Evolutionary conservation across 257 asterid genomes (phyloP).

Genomic region (Euphrasia confusa): DNA sequence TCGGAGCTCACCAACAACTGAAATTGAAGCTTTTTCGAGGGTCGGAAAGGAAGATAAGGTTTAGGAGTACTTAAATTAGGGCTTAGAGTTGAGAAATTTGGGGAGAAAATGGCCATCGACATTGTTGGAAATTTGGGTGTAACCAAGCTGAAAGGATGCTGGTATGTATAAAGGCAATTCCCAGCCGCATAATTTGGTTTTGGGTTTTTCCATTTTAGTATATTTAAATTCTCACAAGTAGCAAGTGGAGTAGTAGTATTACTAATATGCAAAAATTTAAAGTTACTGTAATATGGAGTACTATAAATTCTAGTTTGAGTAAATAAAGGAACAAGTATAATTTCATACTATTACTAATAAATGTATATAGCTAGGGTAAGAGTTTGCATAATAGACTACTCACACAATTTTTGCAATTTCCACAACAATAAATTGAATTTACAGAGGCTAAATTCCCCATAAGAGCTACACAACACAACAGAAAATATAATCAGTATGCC

Average conservation of each 20-base stretch:
- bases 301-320: no score
- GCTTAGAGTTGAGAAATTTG: slow-evolving; percentile 44
- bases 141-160: slow-evolving; percentile 1
- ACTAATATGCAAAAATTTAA: no score
- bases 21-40: slow-evolving; percentile 27
- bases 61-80: slow-evolving; percentile 24
- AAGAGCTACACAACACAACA: background rate
- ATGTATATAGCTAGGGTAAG: no score
- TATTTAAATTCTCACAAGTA: no score
- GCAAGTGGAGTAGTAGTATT: no score
- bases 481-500: background rate
- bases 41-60: slow-evolving; percentile 28
- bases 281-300: no score
- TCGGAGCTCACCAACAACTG: slow-evolving; percentile 39
- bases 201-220: background rate
- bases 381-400: no score
- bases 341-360: no score
- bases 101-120: slow-evolving; percentile 62
- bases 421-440: no score
- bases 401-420: no score
- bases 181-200: slow-evolving; percentile 35
- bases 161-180: slow-evolving; percentile 21
- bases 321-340: no score
- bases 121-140: slow-evolving; percentile 19
- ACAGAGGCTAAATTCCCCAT: no score